phyloP scores from a whole-genome alignment of 768 basidiomycete species.

The Dacryopinax primogenitus region DNA sequence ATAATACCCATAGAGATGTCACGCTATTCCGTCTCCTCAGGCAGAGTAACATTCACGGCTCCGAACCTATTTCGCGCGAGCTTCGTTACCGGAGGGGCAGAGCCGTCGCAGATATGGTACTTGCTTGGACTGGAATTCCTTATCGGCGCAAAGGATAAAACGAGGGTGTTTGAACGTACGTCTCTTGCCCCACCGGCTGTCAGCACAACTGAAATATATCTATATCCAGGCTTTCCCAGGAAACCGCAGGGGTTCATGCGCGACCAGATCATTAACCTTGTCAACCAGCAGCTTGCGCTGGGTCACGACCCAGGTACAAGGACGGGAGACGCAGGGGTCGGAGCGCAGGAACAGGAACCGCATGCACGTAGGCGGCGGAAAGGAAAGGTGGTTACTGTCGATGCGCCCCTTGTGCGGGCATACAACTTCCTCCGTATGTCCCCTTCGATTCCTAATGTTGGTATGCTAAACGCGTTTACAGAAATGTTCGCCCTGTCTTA shows the following conservation, averaged over 20 bases:
- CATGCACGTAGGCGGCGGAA: conserved; percentile 1
- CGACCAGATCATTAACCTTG: conserved; percentile 18
- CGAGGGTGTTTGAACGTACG: conserved; percentile 4
- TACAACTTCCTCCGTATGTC: conserved; percentile 80
- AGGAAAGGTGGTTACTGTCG: conserved; percentile 33
- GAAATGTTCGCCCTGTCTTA: conserved; percentile 88
- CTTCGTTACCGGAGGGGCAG: conserved; percentile 58
- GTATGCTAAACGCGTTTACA: conserved; percentile 24
- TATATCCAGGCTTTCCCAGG: conserved; percentile 15
- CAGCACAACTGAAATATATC: background rate
- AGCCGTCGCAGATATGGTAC: conserved; percentile 58
- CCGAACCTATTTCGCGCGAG: conserved; percentile 61
- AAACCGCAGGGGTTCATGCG: conserved; percentile 17
- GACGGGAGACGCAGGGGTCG: background rate
- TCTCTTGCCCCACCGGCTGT: background rate
- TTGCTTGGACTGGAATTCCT: conserved; percentile 41
- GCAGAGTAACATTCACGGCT: conserved; percentile 64
- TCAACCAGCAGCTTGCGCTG: conserved; percentile 19
- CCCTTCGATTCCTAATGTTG: background rate
- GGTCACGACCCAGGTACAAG: conserved; percentile 9
- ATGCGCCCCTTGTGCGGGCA: conserved; percentile 71
- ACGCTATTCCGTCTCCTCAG: conserved; percentile 56
- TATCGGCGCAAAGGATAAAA: conserved; percentile 39
- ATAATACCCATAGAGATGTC: conserved; percentile 69
- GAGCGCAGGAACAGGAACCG: too few relatives aligned